phyloP scores from a whole-genome alignment of 1,284 basidiomycete species.

The Phlebopus sp. region DNA sequence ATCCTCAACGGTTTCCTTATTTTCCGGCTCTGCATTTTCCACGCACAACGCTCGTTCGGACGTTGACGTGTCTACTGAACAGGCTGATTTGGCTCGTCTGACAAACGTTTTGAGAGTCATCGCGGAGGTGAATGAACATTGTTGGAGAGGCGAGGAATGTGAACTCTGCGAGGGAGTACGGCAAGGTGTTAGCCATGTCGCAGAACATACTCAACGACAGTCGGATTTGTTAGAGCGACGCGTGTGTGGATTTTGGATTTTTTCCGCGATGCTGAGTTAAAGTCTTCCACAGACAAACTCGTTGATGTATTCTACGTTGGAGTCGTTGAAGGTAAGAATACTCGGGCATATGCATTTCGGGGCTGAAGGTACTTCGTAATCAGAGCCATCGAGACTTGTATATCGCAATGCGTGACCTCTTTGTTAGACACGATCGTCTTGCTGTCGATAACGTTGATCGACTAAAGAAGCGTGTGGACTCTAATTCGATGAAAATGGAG shows the following conservation, averaged over 20 bases:
- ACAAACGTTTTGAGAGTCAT: constrained; percentile 81
- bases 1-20: constrained; percentile 27
- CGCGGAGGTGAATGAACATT: constrained; percentile 70
- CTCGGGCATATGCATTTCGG: background rate
- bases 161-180: constrained; percentile 81
- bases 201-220: constrained; percentile 69
- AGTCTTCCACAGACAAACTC: constrained; percentile 45
- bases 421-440: constrained; percentile 78
- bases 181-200: constrained; percentile 65
- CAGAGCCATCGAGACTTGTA: constrained; percentile 87
- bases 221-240: constrained; percentile 77
- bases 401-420: constrained; percentile 79
- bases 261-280: background rate
- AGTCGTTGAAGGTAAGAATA: constrained; percentile 64
- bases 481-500: constrained; percentile 73
- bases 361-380: constrained; percentile 17
- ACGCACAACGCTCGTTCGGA: constrained; percentile 21
- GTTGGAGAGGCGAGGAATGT: constrained; percentile 79
- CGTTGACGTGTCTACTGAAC: constrained; percentile 33
- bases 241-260: constrained; percentile 46
- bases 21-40: constrained; percentile 28
- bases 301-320: constrained; percentile 64
- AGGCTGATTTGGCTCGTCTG: constrained; percentile 80
- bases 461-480: constrained; percentile 81
- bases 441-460: constrained; percentile 84